Base-by-base conservation (phyloP, 441 rosid species). In the Populus trichocarpa region DNA sequence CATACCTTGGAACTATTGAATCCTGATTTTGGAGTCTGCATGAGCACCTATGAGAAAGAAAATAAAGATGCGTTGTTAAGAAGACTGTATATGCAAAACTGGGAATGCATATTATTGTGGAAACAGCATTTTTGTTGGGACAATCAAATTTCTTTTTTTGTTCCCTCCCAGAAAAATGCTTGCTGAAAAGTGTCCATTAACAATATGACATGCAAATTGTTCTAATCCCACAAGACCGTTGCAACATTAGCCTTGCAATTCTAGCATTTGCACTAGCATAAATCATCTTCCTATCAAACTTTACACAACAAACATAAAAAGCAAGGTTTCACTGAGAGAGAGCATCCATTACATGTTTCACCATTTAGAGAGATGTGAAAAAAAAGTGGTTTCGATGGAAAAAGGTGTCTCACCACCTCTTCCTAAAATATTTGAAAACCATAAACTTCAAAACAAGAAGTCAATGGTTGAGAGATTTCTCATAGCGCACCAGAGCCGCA, bases 1-100 rank as follows among this genome's bases (percentile, higher is more conserved):
- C 13, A 16, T 81, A 87, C 90, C 85, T 80, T 87, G 68, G 75
- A 63, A 76, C 82, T 78, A 82, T 87, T 79, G 75, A 77, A 66
- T 74, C 35, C 77, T 26, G 81, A 73, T 81, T 77, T 84, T 66
- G 85, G 16, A 76, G 81, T 73, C 80, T 82, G 83, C 61, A 46
- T 64, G 64, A 84, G 76, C 57, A 68, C 77, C 87, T 88, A 83
- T 26, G 14, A 13, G 50, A n/a, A 61, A 22, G 46, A 64, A 78
- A 67, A 53, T 18, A 32, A 22, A 14, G 61, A 50, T 32, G 38
- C n/a, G 8, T 53, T 53, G 61, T 53, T 53, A 69, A 35, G 23
- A 33, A 68, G 71, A 16, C 46, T 30, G 8, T 8, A 16, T 0
- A 68, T 28, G 36, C 69, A 23, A 66, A 66, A 26, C 33, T 5